Conservation (phyloP, 495 filamentous ascomycete genomes). For the Margaritispora aquatica region DNA sequence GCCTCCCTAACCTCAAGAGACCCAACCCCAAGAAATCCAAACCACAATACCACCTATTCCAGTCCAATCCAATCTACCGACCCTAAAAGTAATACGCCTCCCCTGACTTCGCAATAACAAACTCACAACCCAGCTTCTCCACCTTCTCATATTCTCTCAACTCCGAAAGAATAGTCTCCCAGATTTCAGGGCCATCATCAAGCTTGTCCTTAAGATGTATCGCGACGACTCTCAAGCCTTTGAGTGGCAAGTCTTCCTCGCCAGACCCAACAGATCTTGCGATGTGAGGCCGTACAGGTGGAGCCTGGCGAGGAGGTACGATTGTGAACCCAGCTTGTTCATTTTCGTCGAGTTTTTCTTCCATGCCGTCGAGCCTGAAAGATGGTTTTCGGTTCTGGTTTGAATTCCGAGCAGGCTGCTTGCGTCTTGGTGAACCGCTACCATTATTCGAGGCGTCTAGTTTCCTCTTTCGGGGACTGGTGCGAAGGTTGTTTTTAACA, state of each 20-base stretch:
- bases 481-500: background rate
- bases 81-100: slow-evolving; percentile 16
- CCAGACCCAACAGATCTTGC: background rate
- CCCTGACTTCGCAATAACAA: slow-evolving; percentile 58
- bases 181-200: slow-evolving; percentile 51
- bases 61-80: no score
- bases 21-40: no score
- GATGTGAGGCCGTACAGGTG: background rate
- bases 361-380: background rate
- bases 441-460: background rate
- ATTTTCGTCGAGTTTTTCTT: background rate
- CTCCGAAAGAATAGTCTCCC: slow-evolving; percentile 61
- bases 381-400: background rate
- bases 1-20: no score
- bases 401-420: background rate
- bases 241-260: slow-evolving; percentile 24
- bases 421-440: background rate
- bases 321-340: background rate
- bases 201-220: slow-evolving; percentile 80
- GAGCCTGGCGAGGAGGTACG: background rate
- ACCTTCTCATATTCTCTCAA: slow-evolving; percentile 53
- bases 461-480: background rate
- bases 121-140: slow-evolving; percentile 68
- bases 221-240: slow-evolving; percentile 59
- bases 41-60: no score